phyloP scores from a whole-genome alignment of 2,329 filamentous ascomycete species.

The Aspergillus arachidicola region DNA sequence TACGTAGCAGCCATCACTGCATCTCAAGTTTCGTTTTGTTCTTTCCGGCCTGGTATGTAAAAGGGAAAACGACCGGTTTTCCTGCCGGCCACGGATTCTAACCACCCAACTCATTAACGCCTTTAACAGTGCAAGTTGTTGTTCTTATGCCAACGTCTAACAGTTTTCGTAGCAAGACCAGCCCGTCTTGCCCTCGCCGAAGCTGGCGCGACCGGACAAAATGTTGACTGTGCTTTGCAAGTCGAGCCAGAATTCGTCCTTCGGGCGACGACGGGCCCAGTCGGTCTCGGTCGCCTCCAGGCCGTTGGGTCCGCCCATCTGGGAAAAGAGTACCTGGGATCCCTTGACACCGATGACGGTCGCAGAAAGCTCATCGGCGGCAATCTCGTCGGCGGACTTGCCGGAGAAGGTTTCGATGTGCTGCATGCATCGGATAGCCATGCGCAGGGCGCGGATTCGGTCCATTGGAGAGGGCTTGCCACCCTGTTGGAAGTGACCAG shows the following conservation, averaged over 20 bases:
- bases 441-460: conserved; percentile 83
- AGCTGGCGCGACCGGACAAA: conserved; percentile 69
- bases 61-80: background rate
- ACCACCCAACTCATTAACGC: background rate
- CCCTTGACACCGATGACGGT: conserved; percentile 91
- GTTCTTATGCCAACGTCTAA: background rate
- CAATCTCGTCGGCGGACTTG: conserved; percentile 67
- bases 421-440: conserved; percentile 92
- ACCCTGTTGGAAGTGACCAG: conserved; percentile 92
- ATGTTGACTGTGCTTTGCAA: conserved; percentile 83
- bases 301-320: conserved; percentile 64
- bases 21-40: background rate
- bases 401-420: conserved; percentile 79
- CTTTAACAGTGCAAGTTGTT: background rate
- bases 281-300: conserved; percentile 87
- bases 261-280: conserved; percentile 86
- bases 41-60: background rate
- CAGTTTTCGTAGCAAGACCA: conserved; percentile 32
- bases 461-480: conserved; percentile 95
- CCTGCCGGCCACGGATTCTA: background rate
- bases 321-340: conserved; percentile 82
- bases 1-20: background rate
- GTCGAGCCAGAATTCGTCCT: conserved; percentile 79
- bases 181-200: conserved; percentile 24
- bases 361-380: conserved; percentile 71